Percentiles rank a stretch among this genome's conserved stretches.
Conservation (phyloP, 2,329 filamentous ascomycete genomes). For the Colletotrichum gigasporum region DNA sequence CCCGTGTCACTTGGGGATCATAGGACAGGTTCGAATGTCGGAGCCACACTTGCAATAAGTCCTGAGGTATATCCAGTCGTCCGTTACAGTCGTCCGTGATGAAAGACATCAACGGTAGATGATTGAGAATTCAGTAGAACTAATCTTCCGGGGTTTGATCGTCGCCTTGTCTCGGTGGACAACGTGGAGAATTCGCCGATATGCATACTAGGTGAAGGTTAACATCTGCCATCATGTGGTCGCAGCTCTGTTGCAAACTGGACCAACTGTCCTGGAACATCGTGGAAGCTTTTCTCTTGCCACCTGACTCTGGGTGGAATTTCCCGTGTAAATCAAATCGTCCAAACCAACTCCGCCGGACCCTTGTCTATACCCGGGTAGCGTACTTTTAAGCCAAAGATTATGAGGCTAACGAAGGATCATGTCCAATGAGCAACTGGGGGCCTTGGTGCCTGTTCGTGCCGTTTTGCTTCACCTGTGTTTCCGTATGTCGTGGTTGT, state of each 20-base stretch:
- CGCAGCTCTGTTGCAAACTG: neutral
- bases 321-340: neutral
- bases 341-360: neutral
- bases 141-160: neutral
- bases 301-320: neutral
- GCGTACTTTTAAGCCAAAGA: neutral
- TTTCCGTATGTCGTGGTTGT: neutral
- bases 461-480: neutral
- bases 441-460: neutral
- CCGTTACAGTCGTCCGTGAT: too few relatives aligned
- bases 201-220: neutral
- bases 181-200: neutral
- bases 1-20: neutral
- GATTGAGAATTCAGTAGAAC: neutral
- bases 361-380: constrained; percentile 6
- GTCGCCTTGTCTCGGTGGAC: neutral
- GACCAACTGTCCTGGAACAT: too few relatives aligned
- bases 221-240: neutral
- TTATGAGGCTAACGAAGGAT: neutral
- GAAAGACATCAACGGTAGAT: too few relatives aligned
- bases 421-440: neutral
- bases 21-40: too few relatives aligned
- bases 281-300: too few relatives aligned
- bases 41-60: too few relatives aligned
- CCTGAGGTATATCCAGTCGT: too few relatives aligned